phyloP scores from a whole-genome alignment of 2,329 filamentous ascomycete genomes.

The Hypocreales sp. region DNA sequence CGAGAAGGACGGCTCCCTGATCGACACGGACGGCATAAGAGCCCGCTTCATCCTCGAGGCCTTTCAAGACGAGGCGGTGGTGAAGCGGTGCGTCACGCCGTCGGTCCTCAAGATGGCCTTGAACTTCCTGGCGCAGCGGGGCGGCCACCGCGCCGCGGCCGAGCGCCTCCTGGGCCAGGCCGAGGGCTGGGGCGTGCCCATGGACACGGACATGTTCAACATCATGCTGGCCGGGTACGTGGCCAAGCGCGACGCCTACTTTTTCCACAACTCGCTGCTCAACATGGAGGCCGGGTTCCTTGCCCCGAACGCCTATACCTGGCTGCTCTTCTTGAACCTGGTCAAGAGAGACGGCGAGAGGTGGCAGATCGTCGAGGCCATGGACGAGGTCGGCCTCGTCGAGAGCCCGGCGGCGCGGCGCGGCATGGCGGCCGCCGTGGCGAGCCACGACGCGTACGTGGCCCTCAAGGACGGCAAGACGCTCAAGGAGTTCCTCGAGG shows the following conservation, averaged over 20 bases:
- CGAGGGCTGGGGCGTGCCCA: conserved; percentile 19
- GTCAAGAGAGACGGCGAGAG: conserved; percentile 43
- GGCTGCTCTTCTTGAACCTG: conserved; percentile 31
- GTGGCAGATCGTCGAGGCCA: conserved; percentile 27
- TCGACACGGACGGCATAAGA: conserved; percentile 22
- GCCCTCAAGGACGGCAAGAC: conserved; percentile 19
- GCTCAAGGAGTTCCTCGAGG: conserved; percentile 20
- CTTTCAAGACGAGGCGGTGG: conserved; percentile 20
- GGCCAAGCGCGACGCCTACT: conserved; percentile 20
- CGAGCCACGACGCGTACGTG: conserved; percentile 24
- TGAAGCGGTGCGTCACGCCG: conserved; percentile 19
- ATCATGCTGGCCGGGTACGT: conserved; percentile 26
- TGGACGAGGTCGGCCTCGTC: conserved; percentile 29
- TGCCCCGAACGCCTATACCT: conserved; percentile 27
- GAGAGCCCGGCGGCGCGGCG: conserved; percentile 18
- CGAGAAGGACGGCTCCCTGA: conserved; percentile 9
- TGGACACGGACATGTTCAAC: conserved; percentile 32
- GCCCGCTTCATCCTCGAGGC: conserved; percentile 21
- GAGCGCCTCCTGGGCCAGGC: conserved; percentile 21
- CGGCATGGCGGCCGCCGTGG: conserved; percentile 26
- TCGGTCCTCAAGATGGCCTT: conserved; percentile 28
- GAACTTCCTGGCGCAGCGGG: conserved; percentile 20
- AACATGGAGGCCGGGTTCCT: conserved; percentile 24
- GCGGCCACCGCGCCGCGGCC: conserved; percentile 18
- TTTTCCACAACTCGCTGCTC: conserved; percentile 23